Conservation (phyloP, 805 yeast genomes). For the Saturnispora silvae region DNA sequence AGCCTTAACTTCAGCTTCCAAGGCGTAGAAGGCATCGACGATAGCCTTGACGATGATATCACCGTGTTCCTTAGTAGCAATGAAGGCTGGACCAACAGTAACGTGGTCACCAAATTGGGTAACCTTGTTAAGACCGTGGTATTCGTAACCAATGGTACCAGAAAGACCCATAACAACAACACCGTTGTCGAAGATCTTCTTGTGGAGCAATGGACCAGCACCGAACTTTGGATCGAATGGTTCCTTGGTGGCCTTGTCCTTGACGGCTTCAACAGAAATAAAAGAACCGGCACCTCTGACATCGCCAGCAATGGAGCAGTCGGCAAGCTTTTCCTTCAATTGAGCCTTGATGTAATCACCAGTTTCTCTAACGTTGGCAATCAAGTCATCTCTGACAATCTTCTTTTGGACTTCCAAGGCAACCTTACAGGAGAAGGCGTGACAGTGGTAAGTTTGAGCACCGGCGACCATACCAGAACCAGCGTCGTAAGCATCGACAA, state of each 20-base stretch:
- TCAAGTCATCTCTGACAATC: constrained; percentile 22
- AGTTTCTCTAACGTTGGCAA: constrained; percentile 32
- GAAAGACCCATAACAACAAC: constrained; percentile 36
- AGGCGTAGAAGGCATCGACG: constrained; percentile 30
- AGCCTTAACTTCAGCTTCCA: constrained; percentile 18
- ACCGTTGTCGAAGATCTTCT: constrained; percentile 34
- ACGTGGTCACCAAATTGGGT: constrained; percentile 32
- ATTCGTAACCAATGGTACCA: constrained; percentile 27
- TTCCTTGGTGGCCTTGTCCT: constrained; percentile 41
- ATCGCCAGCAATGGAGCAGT: constrained; percentile 39
- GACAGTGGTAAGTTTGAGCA: constrained; percentile 42
- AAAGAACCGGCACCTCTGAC: constrained; percentile 56
- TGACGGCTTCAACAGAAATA: constrained; percentile 47
- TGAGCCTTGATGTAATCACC: constrained; percentile 34
- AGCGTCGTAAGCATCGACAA: constrained; percentile 26
- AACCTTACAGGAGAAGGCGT: constrained; percentile 35
- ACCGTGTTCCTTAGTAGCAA: constrained; percentile 32
- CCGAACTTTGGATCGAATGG: constrained; percentile 30
- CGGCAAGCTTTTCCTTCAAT: constrained; percentile 27
- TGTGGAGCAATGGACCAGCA: constrained; percentile 28
- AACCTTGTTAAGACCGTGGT: constrained; percentile 22
- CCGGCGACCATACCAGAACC: constrained; percentile 34
- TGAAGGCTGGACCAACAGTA: constrained; percentile 38
- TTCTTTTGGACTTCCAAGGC: constrained; percentile 38
- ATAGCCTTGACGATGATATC: constrained; percentile 32